phyloP scores from a whole-genome alignment of 495 filamentous ascomycete genomes.

The Aspergillus conjunctus region DNA sequence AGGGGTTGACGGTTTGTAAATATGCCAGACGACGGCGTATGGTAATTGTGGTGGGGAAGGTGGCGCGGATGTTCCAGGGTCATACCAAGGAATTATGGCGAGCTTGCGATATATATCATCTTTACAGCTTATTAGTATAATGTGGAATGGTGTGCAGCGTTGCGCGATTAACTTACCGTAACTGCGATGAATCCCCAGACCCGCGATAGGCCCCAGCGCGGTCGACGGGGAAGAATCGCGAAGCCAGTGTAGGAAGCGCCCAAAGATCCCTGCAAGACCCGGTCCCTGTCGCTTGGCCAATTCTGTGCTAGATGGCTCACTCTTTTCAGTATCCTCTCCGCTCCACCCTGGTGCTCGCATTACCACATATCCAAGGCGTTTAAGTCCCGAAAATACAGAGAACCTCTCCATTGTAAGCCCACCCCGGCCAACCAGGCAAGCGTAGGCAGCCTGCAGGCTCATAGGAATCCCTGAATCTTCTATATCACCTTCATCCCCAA shows the following conservation, averaged over 20 bases:
- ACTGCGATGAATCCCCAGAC: slow-evolving; percentile 74
- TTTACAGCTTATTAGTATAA: slow-evolving; percentile 21
- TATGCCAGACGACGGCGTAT: slow-evolving; percentile 70
- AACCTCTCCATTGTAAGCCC: slow-evolving; percentile 77
- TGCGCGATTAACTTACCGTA: slow-evolving; percentile 53
- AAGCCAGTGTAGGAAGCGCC: slow-evolving; percentile 40
- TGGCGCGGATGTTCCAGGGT: slow-evolving; percentile 46
- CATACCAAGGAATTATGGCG: slow-evolving; percentile 72
- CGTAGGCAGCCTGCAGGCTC: slow-evolving; percentile 87
- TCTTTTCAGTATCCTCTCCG: neutral
- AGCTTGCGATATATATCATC: slow-evolving; percentile 75
- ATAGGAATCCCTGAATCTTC: slow-evolving; percentile 72
- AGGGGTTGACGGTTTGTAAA: slow-evolving; percentile 74
- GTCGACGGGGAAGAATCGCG: slow-evolving; percentile 31
- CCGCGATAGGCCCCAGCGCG: slow-evolving; percentile 69
- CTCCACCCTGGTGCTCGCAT: slow-evolving; percentile 64
- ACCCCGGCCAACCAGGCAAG: slow-evolving; percentile 68
- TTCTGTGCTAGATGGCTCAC: neutral
- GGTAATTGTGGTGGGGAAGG: slow-evolving; percentile 41
- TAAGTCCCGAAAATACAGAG: slow-evolving; percentile 81
- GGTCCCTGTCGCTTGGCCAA: slow-evolving; percentile 23
- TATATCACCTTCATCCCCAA: slow-evolving; percentile 31
- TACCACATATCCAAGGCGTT: slow-evolving; percentile 79
- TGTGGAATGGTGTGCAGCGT: neutral
- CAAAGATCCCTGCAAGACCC: slow-evolving; percentile 39